phyloP scores from a whole-genome alignment of 108 stramenopile species.

The Cyclotella sp. region DNA sequence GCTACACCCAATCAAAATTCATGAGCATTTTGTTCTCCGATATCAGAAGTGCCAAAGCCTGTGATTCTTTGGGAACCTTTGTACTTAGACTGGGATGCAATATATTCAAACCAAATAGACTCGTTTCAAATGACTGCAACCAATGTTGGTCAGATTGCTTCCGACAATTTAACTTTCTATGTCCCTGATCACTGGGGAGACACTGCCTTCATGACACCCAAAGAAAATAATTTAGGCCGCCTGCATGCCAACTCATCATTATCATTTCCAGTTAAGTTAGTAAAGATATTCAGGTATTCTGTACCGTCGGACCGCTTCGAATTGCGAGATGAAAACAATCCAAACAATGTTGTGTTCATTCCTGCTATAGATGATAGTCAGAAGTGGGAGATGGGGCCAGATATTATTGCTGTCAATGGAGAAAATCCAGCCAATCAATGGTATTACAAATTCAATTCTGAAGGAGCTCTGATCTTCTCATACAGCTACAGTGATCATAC shows the following conservation, averaged over 20 bases:
- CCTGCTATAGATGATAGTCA: conserved; percentile 15
- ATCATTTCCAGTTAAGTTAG: conserved; percentile 23
- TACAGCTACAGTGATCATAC: conserved; percentile 33
- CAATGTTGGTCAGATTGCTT: conserved; percentile 30
- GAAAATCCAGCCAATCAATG: conserved; percentile 19
- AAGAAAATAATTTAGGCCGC: conserved; percentile 19
- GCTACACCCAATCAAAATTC: background rate
- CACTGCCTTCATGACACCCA: conserved; percentile 28
- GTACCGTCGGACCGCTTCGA: conserved; percentile 30
- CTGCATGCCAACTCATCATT: conserved; percentile 39
- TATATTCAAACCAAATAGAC: conserved; percentile 12
- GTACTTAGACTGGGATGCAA: conserved; percentile 22
- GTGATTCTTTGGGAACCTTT: conserved; percentile 40
- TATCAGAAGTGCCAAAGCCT: conserved; percentile 29
- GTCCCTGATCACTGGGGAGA: conserved; percentile 19
- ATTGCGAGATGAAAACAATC: conserved; percentile 21
- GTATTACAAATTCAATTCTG: conserved; percentile 31
- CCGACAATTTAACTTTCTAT: conserved; percentile 24
- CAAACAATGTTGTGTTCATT: conserved; percentile 30
- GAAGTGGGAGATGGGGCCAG: conserved; percentile 34
- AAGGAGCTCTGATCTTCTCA: conserved; percentile 7
- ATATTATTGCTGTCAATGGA: conserved; percentile 19
- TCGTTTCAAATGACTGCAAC: conserved; percentile 36
- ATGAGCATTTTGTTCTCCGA: background rate
- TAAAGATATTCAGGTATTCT: conserved; percentile 26